Evolutionary conservation across 768 basidiomycete species (phyloP).

Genomic region (Exidia glandulosa): DNA sequence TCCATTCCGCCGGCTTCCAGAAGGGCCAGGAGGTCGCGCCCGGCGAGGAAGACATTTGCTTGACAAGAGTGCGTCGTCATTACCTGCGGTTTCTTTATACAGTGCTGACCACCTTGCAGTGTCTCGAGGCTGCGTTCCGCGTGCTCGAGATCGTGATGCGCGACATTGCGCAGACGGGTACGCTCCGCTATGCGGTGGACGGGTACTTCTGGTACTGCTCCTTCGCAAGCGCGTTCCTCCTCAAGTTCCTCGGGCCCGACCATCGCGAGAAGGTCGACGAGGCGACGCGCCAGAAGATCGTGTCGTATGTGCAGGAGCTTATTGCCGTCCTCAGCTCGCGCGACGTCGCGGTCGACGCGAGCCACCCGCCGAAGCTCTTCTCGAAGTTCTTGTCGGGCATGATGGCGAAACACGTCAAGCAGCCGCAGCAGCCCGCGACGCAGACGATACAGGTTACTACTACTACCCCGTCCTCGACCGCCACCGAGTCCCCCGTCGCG

Average conservation of each 20-base stretch:
- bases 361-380: constrained; percentile 70
- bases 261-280: background rate
- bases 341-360: constrained; percentile 69
- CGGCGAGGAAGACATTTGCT: constrained; percentile 29
- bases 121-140: constrained; percentile 42
- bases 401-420: constrained; percentile 31
- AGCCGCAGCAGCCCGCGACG: background rate
- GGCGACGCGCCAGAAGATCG: constrained; percentile 35
- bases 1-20: constrained; percentile 46
- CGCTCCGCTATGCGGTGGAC: constrained; percentile 45
- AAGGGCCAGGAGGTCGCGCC: constrained; percentile 29
- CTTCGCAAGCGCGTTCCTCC: constrained; percentile 49
- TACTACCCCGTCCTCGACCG: background rate
- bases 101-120: constrained; percentile 16
- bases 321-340: constrained; percentile 62
- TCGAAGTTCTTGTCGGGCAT: constrained; percentile 70
- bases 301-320: constrained; percentile 57
- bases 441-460: no score
- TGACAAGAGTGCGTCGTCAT: constrained; percentile 16
- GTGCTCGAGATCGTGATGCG: constrained; percentile 46
- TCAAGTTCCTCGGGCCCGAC: constrained; percentile 23
- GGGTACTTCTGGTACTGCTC: constrained; percentile 27
- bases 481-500: background rate
- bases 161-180: constrained; percentile 40
- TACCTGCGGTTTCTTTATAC: background rate